Percentiles rank a stretch among this genome's conserved stretches.
phyloP scores from a whole-genome alignment of 2,329 filamentous ascomycete species.

The Podosphaera fusca region DNA sequence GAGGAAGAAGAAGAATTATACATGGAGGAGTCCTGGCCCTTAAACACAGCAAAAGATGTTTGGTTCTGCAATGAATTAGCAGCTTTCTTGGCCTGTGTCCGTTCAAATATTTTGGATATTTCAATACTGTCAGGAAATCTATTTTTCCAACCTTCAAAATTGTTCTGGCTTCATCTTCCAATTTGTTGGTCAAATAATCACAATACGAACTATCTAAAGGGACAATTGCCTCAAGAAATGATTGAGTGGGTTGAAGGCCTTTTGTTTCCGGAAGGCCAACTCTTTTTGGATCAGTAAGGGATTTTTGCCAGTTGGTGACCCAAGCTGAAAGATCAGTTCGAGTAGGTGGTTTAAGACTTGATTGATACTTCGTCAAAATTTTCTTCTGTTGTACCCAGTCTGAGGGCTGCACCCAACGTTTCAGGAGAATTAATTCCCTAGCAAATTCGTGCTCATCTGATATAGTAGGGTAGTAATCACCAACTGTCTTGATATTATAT shows the following conservation, averaged over 20 bases:
- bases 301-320: background rate
- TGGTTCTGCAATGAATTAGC: background rate
- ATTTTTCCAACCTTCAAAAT: background rate
- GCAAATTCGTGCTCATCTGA: background rate
- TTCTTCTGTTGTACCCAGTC: background rate
- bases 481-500: background rate
- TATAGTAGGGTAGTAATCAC: background rate
- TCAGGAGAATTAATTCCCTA: background rate
- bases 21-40: background rate
- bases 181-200: background rate
- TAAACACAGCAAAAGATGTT: background rate
- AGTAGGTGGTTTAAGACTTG: background rate
- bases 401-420: background rate
- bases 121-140: background rate
- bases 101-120: background rate
- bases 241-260: background rate
- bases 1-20: too few relatives aligned
- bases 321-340: background rate
- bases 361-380: background rate
- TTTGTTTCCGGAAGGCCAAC: background rate
- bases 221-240: background rate
- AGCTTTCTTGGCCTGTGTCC: background rate
- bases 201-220: background rate
- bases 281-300: background rate
- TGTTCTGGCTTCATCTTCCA: constrained; percentile 1